A percentile compares a stretch with the other conserved stretches of the same genome.
These are phyloP conservation scores for Trichomonascus vanleenenianus DNA, from an alignment of 805 yeast species.

Conservation along the genomic window DNA sequence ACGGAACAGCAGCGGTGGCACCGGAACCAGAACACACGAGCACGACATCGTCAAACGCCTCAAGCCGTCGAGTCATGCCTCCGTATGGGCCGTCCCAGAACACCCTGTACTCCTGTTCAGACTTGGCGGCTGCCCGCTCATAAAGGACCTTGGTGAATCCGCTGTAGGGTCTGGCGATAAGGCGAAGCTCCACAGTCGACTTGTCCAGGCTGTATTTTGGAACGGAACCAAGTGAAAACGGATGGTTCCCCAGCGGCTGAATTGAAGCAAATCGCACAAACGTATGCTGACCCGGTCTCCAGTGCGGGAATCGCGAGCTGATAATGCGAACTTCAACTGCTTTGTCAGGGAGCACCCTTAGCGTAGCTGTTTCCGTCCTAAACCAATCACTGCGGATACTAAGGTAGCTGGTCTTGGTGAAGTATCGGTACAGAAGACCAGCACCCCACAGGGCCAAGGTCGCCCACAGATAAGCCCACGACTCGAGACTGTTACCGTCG, in stretches of 20 bases:
- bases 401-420: conserved; percentile 14
- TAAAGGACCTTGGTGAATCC: conserved; percentile 13
- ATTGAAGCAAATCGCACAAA: conserved; percentile 12
- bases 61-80: conserved; percentile 34
- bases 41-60: conserved; percentile 34
- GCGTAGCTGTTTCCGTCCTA: conserved; percentile 7
- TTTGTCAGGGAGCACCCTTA: conserved; percentile 3
- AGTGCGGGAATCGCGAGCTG: conserved; percentile 1
- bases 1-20: conserved; percentile 26
- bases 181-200: conserved; percentile 24
- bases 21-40: conserved; percentile 42
- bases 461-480: conserved; percentile 14
- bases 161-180: conserved; percentile 30
- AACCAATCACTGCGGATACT: conserved; percentile 13
- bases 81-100: conserved; percentile 42
- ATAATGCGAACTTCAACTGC: neutral
- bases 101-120: conserved; percentile 23
- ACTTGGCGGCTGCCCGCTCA: conserved; percentile 9
- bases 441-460: conserved; percentile 11
- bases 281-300: conserved; percentile 18
- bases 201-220: conserved; percentile 5
- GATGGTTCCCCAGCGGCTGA: conserved; percentile 16
- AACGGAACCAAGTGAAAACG: conserved; percentile 13
- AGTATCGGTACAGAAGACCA: conserved; percentile 11
- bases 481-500: conserved; percentile 7